Evolutionary conservation across 257 asterid species (phyloP).

Genomic region (Capsicum pubescens): DNA sequence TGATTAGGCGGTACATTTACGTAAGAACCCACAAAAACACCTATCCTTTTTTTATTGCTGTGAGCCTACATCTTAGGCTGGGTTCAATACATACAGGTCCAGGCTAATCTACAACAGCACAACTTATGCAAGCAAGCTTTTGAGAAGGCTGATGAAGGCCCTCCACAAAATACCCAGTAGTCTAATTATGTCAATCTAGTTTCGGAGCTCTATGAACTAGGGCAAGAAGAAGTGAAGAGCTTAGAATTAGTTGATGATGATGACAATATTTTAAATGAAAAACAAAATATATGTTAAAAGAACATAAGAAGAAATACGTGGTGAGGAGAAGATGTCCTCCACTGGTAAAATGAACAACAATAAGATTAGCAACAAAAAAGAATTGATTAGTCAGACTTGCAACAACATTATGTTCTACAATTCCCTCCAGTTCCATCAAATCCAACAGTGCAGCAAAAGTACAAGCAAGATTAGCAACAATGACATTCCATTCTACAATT

Average conservation of each 20-base stretch:
- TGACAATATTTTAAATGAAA: not conserved
- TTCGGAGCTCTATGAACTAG: not conserved
- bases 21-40: not conserved
- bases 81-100: not conserved
- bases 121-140: not conserved
- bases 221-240: not conserved
- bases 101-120: not conserved
- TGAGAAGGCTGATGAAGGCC: not conserved
- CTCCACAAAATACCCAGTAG: not conserved
- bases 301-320: not conserved
- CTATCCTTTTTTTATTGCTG: not conserved
- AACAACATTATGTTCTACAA: not conserved
- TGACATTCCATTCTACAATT: not conserved
- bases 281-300: not conserved
- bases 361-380: not conserved
- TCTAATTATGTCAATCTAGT: not conserved
- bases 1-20: not conserved
- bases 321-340: not conserved
- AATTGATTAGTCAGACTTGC: not conserved
- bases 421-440: not conserved
- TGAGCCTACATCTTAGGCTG: not conserved
- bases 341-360: not conserved
- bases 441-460: not conserved
- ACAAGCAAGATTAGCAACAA: not conserved
- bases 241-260: not conserved